Percentiles rank a stretch among this genome's conserved stretches.
Conservation (phyloP, 495 filamentous ascomycete genomes). For the Entonaema liquescens region DNA sequence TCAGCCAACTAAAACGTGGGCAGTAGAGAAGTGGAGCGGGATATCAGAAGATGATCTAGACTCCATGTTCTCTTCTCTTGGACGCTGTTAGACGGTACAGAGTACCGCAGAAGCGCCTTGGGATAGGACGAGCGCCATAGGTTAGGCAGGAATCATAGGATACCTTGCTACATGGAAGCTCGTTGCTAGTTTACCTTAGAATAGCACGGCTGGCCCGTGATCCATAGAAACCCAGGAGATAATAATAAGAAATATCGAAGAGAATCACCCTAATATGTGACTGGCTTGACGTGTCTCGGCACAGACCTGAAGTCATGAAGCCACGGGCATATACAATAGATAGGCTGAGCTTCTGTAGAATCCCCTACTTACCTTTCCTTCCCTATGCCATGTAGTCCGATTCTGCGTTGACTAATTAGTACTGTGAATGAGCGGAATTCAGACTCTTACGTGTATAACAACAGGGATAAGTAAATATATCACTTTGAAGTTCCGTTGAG, state of each 20-base stretch:
- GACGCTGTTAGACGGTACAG: background rate
- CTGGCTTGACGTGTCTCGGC: background rate
- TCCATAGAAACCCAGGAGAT: background rate
- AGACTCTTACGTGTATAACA: background rate
- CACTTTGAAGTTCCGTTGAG: background rate
- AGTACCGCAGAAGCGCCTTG: background rate
- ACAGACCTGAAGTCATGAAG: too few species aligned
- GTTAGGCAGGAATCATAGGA: background rate
- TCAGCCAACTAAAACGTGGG: background rate
- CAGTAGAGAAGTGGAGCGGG: background rate
- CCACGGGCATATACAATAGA: background rate
- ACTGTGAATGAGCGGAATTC: background rate
- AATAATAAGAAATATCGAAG: background rate
- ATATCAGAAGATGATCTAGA: background rate
- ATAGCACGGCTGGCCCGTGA: background rate
- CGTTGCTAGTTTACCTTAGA: background rate
- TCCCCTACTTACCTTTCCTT: background rate
- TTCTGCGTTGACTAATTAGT: background rate
- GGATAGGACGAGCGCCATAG: slow-evolving; percentile 9
- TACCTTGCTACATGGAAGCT: background rate
- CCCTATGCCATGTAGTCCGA: background rate
- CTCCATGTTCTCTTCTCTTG: background rate
- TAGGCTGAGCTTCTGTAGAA: background rate
- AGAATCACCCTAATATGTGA: background rate
- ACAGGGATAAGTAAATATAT: background rate